Percentiles rank a stretch among this genome's conserved stretches.
These are phyloP conservation scores for Xylariaceae sp. DNA, from an alignment of 2,329 filamentous ascomycete species.

Conservation along the genomic window DNA sequence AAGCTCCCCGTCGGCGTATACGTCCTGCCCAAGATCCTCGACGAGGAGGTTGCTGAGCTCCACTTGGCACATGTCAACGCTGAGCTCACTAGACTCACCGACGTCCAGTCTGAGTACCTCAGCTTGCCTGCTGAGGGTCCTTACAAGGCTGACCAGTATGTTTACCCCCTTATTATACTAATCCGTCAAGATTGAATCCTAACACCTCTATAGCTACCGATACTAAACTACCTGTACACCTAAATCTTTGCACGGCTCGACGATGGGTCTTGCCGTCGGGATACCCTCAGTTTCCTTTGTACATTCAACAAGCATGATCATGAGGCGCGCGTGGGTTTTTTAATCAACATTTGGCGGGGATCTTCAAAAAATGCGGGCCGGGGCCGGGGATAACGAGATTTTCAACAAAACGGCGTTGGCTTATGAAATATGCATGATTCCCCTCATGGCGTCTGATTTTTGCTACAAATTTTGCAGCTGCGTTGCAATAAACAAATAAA, in stretches of 20 bases:
- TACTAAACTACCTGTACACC: constrained; percentile 52
- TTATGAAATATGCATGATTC: constrained; percentile 34
- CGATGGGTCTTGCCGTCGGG: constrained; percentile 3
- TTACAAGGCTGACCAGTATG: constrained; percentile 92
- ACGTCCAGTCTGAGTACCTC: constrained; percentile 92
- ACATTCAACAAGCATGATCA: constrained; percentile 33
- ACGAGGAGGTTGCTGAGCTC: constrained; percentile 95
- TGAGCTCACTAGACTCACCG: constrained; percentile 82
- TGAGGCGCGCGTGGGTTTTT: not conserved
- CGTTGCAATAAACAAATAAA: too few species aligned
- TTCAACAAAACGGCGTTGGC: constrained; percentile 38
- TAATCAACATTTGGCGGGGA: constrained; percentile 23
- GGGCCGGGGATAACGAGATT: constrained; percentile 29
- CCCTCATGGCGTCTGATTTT: constrained; percentile 34
- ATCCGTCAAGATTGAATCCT: constrained; percentile 18
- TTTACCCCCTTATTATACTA: constrained; percentile 16
- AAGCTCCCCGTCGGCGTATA: constrained; percentile 92
- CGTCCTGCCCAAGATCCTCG: constrained; percentile 96
- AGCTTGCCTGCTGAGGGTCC: constrained; percentile 81
- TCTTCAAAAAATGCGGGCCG: constrained; percentile 26
- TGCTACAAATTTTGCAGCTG: too few species aligned
- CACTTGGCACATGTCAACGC: constrained; percentile 92
- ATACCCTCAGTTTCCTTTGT: constrained; percentile 12
- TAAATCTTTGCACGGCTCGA: constrained; percentile 15
- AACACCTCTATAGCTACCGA: constrained; percentile 50